A percentile compares a stretch with the other conserved stretches of the same genome.
Evolutionary conservation across 1,139 yeast species (phyloP).

Genomic region (Arxiozyma telluris): DNA sequence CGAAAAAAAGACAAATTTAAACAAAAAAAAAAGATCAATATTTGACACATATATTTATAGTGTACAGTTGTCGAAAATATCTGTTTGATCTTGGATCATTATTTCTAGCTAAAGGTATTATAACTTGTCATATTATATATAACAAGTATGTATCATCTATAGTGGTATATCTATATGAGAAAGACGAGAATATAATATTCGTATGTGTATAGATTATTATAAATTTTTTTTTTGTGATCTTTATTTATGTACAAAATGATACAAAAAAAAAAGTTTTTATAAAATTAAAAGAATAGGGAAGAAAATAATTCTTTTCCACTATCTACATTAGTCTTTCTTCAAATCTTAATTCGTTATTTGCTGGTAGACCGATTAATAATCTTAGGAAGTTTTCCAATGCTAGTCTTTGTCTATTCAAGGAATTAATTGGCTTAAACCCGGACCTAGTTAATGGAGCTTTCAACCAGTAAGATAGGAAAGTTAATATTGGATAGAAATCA

Average conservation of each 20-base stretch:
- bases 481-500: conserved; percentile 73
- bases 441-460: conserved; percentile 93
- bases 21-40: too few relatives aligned
- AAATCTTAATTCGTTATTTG: conserved; percentile 84
- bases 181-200: not conserved
- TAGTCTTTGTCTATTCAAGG: conserved; percentile 88
- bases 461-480: conserved; percentile 89
- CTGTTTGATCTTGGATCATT: not conserved
- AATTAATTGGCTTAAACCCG: conserved; percentile 85
- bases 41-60: too few relatives aligned
- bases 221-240: too few relatives aligned
- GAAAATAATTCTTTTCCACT: too few relatives aligned
- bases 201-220: not conserved
- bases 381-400: conserved; percentile 88
- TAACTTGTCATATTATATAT: too few relatives aligned
- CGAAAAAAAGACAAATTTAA: too few relatives aligned
- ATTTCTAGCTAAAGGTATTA: too few relatives aligned
- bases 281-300: not conserved
- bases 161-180: not conserved
- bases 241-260: not conserved
- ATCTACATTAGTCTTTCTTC: conserved; percentile 61
- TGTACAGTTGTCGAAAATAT: not conserved
- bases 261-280: not conserved
- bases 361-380: conserved; percentile 81
- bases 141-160: too few relatives aligned